phyloP scores from a whole-genome alignment of 345 rosid genomes.

The Psidium friedrichsthalianum region DNA sequence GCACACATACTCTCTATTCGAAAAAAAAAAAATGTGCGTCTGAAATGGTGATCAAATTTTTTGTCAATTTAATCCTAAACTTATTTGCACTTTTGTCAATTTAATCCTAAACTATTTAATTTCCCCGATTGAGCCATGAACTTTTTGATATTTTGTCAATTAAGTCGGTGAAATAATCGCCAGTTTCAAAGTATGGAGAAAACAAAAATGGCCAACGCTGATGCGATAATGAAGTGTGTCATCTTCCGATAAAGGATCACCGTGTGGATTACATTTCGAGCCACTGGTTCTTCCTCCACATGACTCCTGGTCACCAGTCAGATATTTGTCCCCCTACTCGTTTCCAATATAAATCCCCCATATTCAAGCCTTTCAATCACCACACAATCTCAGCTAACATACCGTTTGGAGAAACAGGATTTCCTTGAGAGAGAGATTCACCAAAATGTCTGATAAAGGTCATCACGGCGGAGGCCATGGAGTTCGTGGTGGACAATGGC shows the following conservation, averaged over 20 bases:
- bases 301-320: not conserved
- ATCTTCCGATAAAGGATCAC: not conserved
- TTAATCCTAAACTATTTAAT: too few species aligned
- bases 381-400: not conserved
- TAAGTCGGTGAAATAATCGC: not conserved
- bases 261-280: not conserved
- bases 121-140: too few species aligned
- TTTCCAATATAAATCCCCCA: not conserved
- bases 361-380: not conserved
- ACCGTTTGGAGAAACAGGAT: not conserved
- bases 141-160: too few species aligned
- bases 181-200: not conserved
- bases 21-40: not conserved
- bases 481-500: not conserved
- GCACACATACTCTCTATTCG: not conserved
- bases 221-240: not conserved
- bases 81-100: too few species aligned
- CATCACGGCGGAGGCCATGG: not conserved
- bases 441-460: conserved; percentile 1
- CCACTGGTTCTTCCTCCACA: not conserved
- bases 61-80: fast-evolving
- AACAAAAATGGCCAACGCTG: not conserved
- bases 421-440: not conserved
- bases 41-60: not conserved
- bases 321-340: not conserved